Base-by-base conservation (phyloP, 2,329 filamentous ascomycete species). In the Cylindrodendrum hubeiense region DNA sequence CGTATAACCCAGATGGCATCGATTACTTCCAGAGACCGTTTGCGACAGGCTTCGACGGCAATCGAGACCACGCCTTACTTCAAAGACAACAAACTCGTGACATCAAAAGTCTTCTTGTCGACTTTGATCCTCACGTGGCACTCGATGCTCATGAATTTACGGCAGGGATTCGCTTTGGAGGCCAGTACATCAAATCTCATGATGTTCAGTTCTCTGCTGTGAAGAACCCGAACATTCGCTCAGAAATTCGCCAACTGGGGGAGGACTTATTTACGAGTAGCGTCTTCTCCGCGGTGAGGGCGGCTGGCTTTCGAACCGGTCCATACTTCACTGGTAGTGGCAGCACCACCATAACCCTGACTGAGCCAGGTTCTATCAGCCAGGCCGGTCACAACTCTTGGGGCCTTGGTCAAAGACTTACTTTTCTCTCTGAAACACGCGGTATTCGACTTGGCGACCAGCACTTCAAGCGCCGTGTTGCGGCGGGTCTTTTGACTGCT, bases 361-460 rank as follows among this genome's bases (percentile, higher is more conserved):
- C 37, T 19, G 76, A 78, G 59, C 71, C 74, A 9, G 72, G 72
- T 0, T 74, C 72, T 0, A 75, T 76, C 13, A 66, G 73, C 39
- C 75, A 76, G 54, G 74, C 75, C 6, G 76, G 75, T 1, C 72
- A 74, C 15, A 77, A 72, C 3, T 67, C 74, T 1, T 70, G 77
- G 22, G 75, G 70, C 3, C 50, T 76, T 8, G 71, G 68, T 2
- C 76, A 78, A 47, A 65, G 74, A 2, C 56, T 78, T 44, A 72
- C 75, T 2, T 74, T 78, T 50, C 66, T 78, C 3, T 70, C 68
- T 0, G 76, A 78, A 51, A 77, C 72, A 22, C 68, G 76, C 43
- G 76, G 76, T 1, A 77, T 77, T 2, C 63, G 74, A 0, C 67
- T 78, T 2, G 76, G 71, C 1, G 69, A 76, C 37, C 75, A 78